These are phyloP conservation scores for Ophiostoma fasciatum DNA, from an alignment of 2,329 filamentous ascomycete genomes.

Conservation along the genomic window DNA sequence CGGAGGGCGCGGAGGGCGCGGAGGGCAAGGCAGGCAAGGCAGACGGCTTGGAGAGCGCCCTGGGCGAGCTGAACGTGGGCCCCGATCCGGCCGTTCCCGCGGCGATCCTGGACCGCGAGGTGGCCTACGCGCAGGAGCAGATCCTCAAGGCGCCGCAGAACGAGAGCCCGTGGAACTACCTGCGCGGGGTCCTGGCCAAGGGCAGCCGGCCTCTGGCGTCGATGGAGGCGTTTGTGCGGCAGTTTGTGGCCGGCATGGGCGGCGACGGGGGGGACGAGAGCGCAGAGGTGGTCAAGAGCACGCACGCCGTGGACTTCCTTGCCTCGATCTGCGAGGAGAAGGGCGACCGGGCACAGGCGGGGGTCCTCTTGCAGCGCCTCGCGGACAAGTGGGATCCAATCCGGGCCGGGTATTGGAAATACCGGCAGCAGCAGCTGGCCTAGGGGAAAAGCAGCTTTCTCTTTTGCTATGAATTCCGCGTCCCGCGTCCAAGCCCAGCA, in stretches of 20 bases:
- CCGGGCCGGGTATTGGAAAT: conserved; percentile 85
- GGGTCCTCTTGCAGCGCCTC: conserved; percentile 55
- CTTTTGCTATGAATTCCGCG: neutral
- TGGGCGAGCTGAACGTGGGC: conserved; percentile 31
- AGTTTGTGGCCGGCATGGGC: conserved; percentile 38
- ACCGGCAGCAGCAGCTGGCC: conserved; percentile 38
- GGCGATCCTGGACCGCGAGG: conserved; percentile 56
- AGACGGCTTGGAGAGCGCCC: neutral
- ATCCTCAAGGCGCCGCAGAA: conserved; percentile 80
- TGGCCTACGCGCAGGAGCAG: conserved; percentile 57
- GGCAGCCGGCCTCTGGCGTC: conserved; percentile 35
- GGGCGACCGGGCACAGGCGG: conserved; percentile 46
- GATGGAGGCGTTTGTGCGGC: conserved; percentile 32
- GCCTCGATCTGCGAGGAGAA: conserved; percentile 51
- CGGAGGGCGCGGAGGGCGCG: neutral
- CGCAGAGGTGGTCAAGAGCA: conserved; percentile 44
- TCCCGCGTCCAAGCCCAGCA: too few relatives aligned
- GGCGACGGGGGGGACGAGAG: conserved; percentile 23
- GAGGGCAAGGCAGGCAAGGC: neutral
- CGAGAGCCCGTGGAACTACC: conserved; percentile 86
- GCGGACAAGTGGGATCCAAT: conserved; percentile 84
- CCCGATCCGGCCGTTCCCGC: conserved; percentile 42
- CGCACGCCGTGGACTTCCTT: conserved; percentile 55
- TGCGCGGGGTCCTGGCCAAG: conserved; percentile 60
- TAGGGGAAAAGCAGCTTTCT: too few relatives aligned